These are phyloP conservation scores for Suillus placidus DNA, from an alignment of 768 basidiomycete genomes.

Conservation along the genomic window DNA sequence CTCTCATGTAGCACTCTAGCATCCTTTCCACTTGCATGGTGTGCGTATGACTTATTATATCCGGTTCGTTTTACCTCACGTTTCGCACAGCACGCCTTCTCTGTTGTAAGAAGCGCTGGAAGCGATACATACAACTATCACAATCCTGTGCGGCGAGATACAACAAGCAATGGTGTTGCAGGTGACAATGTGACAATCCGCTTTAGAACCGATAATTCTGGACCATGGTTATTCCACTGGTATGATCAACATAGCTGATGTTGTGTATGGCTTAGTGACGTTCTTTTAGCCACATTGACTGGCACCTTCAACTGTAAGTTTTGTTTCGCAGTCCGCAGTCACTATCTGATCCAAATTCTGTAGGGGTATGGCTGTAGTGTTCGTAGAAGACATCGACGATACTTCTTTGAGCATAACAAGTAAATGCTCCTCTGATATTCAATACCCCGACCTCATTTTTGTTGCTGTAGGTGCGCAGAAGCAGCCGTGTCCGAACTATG, in stretches of 20 bases:
- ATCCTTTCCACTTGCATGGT: constrained; percentile 25
- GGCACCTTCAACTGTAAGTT: constrained; percentile 36
- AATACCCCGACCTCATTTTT: neutral
- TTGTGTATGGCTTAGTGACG: neutral
- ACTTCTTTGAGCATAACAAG: constrained; percentile 21
- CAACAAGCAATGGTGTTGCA: constrained; percentile 35
- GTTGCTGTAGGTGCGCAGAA: neutral
- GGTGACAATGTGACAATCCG: constrained; percentile 53
- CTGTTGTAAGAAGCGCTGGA: constrained; percentile 44
- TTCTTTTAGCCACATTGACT: constrained; percentile 39
- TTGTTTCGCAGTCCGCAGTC: constrained; percentile 1
- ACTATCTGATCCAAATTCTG: constrained; percentile 37
- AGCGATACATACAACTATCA: constrained; percentile 38
- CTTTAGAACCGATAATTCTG: constrained; percentile 69
- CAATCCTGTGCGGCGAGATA: constrained; percentile 58
- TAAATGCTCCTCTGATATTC: constrained; percentile 11
- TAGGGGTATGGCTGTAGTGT: constrained; percentile 43
- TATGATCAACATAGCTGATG: constrained; percentile 7
- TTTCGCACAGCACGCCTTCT: constrained; percentile 39
- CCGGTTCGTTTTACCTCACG: neutral
- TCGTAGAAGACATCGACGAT: constrained; percentile 36
- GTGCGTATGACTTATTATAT: constrained; percentile 10
- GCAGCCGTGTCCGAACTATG: neutral
- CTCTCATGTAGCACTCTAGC: constrained; percentile 10
- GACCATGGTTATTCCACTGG: constrained; percentile 56